phyloP scores from a whole-genome alignment of 2,329 filamentous ascomycete species.

The Stagonosporopsis cucurbitacearum region DNA sequence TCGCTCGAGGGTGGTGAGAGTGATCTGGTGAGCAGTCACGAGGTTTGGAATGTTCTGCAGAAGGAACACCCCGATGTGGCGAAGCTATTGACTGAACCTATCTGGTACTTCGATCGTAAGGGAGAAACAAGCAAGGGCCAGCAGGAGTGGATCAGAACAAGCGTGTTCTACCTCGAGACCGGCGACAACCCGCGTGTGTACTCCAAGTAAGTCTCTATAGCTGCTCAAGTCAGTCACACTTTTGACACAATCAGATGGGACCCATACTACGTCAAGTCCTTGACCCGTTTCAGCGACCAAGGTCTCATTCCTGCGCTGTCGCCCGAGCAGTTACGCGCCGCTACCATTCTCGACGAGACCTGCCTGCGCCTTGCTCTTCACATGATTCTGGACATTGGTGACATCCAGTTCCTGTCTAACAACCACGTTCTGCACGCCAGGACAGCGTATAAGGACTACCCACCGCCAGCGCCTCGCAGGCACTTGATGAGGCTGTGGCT shows the following conservation, averaged over 20 bases:
- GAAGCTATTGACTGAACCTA: conserved; percentile 73
- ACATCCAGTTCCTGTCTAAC: conserved; percentile 87
- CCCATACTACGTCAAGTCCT: conserved; percentile 82
- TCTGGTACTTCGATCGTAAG: conserved; percentile 94
- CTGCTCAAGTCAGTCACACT: background rate
- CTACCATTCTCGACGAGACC: conserved; percentile 74
- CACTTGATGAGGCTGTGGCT: conserved; percentile 88
- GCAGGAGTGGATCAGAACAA: conserved; percentile 74
- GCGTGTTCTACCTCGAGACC: conserved; percentile 79
- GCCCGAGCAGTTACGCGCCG: conserved; percentile 70
- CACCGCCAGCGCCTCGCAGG: conserved; percentile 71
- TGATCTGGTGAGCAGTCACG: conserved; percentile 78
- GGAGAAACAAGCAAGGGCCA: conserved; percentile 78
- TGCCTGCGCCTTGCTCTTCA: conserved; percentile 77
- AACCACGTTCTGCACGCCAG: conserved; percentile 80
- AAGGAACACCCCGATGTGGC: conserved; percentile 78
- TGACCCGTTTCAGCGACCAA: conserved; percentile 74
- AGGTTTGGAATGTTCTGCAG: conserved; percentile 82
- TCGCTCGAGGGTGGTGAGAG: conserved; percentile 83
- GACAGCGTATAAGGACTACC: conserved; percentile 77
- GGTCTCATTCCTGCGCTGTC: conserved; percentile 78
- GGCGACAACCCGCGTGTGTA: conserved; percentile 71
- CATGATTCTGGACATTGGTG: conserved; percentile 85
- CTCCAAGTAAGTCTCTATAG: conserved; percentile 63
- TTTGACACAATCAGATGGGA: conserved; percentile 65